phyloP scores from a whole-genome alignment of 2,329 filamentous ascomycete genomes.

The Aspergillus phoenicis region DNA sequence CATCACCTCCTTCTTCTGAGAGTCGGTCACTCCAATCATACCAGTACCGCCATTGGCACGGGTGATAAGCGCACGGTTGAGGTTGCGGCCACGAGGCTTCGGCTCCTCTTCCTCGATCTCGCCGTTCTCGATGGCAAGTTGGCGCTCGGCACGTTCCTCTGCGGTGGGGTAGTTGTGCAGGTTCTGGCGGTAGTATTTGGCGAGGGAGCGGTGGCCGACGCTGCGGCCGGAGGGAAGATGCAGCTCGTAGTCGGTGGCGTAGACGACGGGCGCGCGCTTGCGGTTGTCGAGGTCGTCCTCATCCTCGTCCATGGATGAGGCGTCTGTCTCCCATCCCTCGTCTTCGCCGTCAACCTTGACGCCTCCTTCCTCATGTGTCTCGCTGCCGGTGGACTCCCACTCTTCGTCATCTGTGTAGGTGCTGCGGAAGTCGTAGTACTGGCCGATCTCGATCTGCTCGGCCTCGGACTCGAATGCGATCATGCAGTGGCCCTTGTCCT shows the following conservation, averaged over 20 bases:
- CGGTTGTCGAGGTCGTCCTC: slow-evolving; percentile 79
- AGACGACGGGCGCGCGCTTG: slow-evolving; percentile 76
- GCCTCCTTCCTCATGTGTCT: slow-evolving; percentile 53
- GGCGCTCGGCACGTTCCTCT: slow-evolving; percentile 71
- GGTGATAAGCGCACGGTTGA: slow-evolving; percentile 60
- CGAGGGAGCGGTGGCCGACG: slow-evolving; percentile 85
- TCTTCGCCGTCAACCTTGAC: slow-evolving; percentile 64
- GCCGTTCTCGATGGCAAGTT: slow-evolving; percentile 58
- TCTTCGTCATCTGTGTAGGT: slow-evolving; percentile 84
- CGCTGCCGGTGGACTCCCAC: slow-evolving; percentile 54
- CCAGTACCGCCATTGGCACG: slow-evolving; percentile 74
- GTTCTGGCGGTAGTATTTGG: slow-evolving; percentile 91
- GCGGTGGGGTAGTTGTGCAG: slow-evolving; percentile 78
- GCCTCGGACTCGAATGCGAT: slow-evolving; percentile 87
- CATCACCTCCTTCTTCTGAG: slow-evolving; percentile 69
- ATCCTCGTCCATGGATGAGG: slow-evolving; percentile 83
- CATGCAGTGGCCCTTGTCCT: slow-evolving; percentile 94
- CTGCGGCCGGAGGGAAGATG: slow-evolving; percentile 88
- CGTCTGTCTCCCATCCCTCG: slow-evolving; percentile 92
- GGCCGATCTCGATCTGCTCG: slow-evolving; percentile 90
- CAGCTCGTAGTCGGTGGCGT: slow-evolving; percentile 90
- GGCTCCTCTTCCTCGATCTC: slow-evolving; percentile 53
- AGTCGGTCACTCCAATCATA: slow-evolving; percentile 75
- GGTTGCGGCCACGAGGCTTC: slow-evolving; percentile 37
- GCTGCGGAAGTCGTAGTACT: slow-evolving; percentile 95